Base-by-base conservation (phyloP, 768 basidiomycete genomes). In the Trichaptum fuscoviolaceum region DNA sequence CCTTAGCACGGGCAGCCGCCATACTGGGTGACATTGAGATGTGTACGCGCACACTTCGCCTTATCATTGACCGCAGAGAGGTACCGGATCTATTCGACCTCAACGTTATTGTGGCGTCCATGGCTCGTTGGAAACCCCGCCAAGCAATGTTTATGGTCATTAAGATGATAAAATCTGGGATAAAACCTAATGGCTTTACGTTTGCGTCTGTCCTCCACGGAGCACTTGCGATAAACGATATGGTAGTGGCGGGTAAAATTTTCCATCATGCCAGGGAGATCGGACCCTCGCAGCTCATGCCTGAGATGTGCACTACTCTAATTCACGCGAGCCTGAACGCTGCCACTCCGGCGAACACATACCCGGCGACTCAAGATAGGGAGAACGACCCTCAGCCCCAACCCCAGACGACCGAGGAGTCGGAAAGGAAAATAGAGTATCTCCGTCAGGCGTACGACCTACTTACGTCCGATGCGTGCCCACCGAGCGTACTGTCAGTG, bases 161-260 rank as follows among this genome's bases (percentile, higher is more conserved):
- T 65, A 78, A 79, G 35, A 89, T 91, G 85, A 69, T 77, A 1
- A 69, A 75, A 18, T 70, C 71, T 26, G 85, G 86, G 20, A 67
- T 88, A 30, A 71, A 70, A 52, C 88, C 88, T 0, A 84, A 87
- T 71, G 75, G 74, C 24, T 80, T 85, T 36, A 83, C 85, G 58
- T 86, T 83, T 74, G 87, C 86, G 34, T 89, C 87, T 0, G 81
- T 89, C 58, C 75, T 91, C 67, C 87, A 89, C 67, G 78, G 81
- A 66, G 88, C 90, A 10, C 74, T 84, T 35, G 68, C 74, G 24
- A 79, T 82, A 61, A 76, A 77, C 27, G 81, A 88, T 64, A 66
- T 70, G 62, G 73, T 77, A 34, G 75, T 90, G 27, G 83, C 83
- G 35, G 67, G 72, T 17, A 70, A 77, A 58, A 75, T 89, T 70